Evolutionary conservation across 1,284 basidiomycete species (phyloP), one percentile per base, ranked within the genome.

Genomic region (Apiotrichum montevideense): DNA sequence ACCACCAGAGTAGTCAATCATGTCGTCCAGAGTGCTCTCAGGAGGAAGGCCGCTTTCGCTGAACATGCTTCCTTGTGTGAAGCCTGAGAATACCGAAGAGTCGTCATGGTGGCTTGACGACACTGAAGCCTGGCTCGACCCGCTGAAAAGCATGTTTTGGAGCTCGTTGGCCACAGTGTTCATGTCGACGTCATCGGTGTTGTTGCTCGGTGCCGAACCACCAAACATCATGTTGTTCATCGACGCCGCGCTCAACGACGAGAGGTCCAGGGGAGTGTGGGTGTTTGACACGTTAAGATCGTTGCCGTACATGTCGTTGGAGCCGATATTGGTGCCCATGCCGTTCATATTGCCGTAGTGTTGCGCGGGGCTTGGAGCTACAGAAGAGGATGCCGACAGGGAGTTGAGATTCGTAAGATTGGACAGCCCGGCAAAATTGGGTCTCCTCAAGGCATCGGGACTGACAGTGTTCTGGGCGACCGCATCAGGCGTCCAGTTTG

Each of bases 1-100:
- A 9, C 64, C 71, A 33, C 71, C 72, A 9, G 73, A 67, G 55
- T 68, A 73, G 54, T 73, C 68, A 42, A 71, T 66, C 59, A 71
- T 70, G 42, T 66, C 64, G 53, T 72, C 69, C 56, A 71, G 65
- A 9, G 47, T 39, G 52, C 60, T 64, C 32, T 65, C 63, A 3
- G 72, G 71, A 10, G 66, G 64, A 11, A 71, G 50, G 7, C 68
- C 70, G 50, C 66, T 69, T 21, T 73, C 62, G 51, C 69, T 72
- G 60, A 65, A 75, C 33, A 71, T 52, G 15, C 58, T 63, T 32
- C 56, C 54, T 15, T 50, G 51, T 13, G 56, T 50, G 54, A 66
- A 66, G 32, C 56, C 63, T 13, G 71, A 73, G 57, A 67, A 72
- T 14, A 61, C 63, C 0, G 70, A 72, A 33, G 62, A 57, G 35